These are phyloP conservation scores for Harringtonia lauricola DNA, from an alignment of 2,329 filamentous ascomycete genomes.

Conservation along the genomic window DNA sequence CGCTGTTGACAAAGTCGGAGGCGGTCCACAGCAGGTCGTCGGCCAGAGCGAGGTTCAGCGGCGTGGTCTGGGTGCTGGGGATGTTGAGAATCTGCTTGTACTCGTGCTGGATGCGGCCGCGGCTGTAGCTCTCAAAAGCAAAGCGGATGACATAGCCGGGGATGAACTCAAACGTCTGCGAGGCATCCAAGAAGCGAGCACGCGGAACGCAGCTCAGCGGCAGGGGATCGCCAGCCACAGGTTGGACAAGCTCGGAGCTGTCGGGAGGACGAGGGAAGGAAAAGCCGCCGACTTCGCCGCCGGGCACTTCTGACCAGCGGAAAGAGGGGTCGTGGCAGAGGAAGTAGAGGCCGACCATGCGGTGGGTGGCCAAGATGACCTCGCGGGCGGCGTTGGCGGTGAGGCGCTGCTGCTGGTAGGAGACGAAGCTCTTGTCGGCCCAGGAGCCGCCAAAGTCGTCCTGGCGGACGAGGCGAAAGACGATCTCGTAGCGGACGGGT, in stretches of 20 bases:
- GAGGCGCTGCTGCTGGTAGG: constrained; percentile 37
- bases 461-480: constrained; percentile 31
- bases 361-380: constrained; percentile 35
- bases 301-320: constrained; percentile 31
- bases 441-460: constrained; percentile 23
- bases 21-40: constrained; percentile 36
- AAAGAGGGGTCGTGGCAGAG: constrained; percentile 38
- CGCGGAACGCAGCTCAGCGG: constrained; percentile 35
- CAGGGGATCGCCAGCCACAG: constrained; percentile 29
- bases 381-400: constrained; percentile 33
- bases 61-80: constrained; percentile 34
- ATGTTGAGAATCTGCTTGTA: constrained; percentile 30
- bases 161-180: constrained; percentile 32
- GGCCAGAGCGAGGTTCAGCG: constrained; percentile 32
- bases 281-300: constrained; percentile 18
- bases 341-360: constrained; percentile 39
- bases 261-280: background rate
- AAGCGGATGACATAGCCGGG: constrained; percentile 40
- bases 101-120: constrained; percentile 19
- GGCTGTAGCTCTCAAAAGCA: constrained; percentile 30
- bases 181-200: constrained; percentile 30
- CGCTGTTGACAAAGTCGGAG: constrained; percentile 28
- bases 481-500: constrained; percentile 35
- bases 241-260: constrained; percentile 25
- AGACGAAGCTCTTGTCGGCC: constrained; percentile 33